Percentiles rank a stretch among this genome's conserved stretches.
Evolutionary conservation across 179 eudicot species (phyloP).

Genomic region (Beta macrorhiza): DNA sequence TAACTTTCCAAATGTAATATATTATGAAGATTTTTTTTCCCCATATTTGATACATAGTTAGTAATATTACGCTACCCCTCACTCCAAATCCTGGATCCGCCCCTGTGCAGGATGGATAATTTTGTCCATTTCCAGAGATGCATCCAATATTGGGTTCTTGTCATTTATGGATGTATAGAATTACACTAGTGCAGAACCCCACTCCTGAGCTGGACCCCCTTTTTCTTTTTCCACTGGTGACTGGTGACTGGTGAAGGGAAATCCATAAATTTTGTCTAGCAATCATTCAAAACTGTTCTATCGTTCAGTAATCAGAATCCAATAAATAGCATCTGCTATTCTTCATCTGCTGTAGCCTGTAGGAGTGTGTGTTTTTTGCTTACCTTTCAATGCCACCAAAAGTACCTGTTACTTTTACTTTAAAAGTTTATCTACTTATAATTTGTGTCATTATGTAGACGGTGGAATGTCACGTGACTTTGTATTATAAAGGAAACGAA

Average conservation of each 20-base stretch:
- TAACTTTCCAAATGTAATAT: too few species aligned
- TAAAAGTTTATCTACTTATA: background rate
- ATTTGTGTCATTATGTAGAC: background rate
- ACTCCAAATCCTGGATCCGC: too few species aligned
- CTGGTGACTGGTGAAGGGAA: background rate
- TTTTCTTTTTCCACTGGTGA: background rate
- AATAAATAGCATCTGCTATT: background rate
- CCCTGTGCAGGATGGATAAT: background rate
- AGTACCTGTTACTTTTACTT: background rate
- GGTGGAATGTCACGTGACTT: background rate
- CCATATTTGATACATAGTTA: too few species aligned
- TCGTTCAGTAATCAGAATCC: background rate
- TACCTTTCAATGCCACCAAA: background rate
- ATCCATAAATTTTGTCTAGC: background rate
- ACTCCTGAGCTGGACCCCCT: background rate
- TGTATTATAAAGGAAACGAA: background rate
- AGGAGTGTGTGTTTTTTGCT: background rate
- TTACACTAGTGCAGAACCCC: background rate
- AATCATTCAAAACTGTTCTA: background rate
- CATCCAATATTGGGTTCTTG: background rate
- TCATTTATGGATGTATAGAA: background rate
- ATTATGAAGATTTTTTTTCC: too few species aligned
- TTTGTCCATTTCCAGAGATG: background rate
- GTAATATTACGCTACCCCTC: too few species aligned
- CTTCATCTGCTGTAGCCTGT: background rate